phyloP scores from a whole-genome alignment of 2,329 filamentous ascomycete genomes.

The Xylaria multiplex region DNA sequence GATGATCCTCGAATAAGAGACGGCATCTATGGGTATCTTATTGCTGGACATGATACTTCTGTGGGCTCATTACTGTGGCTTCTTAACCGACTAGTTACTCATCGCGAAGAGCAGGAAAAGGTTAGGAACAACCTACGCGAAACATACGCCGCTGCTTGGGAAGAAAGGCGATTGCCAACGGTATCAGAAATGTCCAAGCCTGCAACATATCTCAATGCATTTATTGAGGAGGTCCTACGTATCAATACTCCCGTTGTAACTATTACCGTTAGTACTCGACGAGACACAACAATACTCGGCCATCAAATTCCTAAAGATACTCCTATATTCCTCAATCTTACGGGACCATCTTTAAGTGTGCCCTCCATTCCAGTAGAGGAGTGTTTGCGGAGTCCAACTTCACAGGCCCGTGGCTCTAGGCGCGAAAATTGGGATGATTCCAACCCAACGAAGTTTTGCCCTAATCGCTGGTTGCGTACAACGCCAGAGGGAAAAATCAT shows the following conservation, averaged over 20 bases:
- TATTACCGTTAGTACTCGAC: slow-evolving; percentile 3
- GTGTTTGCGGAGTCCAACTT: background rate
- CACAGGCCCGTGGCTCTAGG: background rate
- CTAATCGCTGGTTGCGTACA: slow-evolving; percentile 9
- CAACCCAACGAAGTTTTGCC: background rate
- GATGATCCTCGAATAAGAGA: slow-evolving; percentile 10
- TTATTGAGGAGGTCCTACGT: slow-evolving; percentile 16
- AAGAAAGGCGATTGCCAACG: slow-evolving; percentile 1
- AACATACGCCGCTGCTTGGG: slow-evolving; percentile 3
- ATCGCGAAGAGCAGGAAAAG: slow-evolving; percentile 7
- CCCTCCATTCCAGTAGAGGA: slow-evolving; percentile 9
- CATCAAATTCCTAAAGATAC: slow-evolving; percentile 9
- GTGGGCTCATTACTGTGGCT: slow-evolving; percentile 8
- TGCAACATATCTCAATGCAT: slow-evolving; percentile 12
- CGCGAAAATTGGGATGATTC: slow-evolving; percentile 10
- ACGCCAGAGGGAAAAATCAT: background rate
- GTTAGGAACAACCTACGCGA: slow-evolving; percentile 2
- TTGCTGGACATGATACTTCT: slow-evolving; percentile 19
- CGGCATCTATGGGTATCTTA: slow-evolving; percentile 9
- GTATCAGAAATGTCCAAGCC: slow-evolving; percentile 8
- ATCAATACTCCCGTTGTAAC: background rate
- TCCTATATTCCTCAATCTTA: slow-evolving; percentile 17
- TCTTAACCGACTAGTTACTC: slow-evolving; percentile 1
- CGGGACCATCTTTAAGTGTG: slow-evolving; percentile 9
- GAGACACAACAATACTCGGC: slow-evolving; percentile 14